Conservation (phyloP, 495 filamentous ascomycete species). For the Aspergillus asperescens region DNA sequence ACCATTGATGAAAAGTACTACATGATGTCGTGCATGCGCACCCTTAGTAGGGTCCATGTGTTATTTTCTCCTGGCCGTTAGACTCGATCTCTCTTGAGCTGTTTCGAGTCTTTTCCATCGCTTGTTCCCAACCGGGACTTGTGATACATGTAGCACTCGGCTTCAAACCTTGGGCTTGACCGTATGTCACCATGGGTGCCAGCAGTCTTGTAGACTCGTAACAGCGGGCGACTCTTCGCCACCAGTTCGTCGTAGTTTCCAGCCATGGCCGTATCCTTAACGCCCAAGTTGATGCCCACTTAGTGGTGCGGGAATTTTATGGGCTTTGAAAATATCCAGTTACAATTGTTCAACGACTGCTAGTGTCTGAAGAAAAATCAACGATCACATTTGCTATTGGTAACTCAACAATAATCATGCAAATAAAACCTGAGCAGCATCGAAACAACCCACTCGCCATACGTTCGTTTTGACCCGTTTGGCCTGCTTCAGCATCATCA, state of each 20-base stretch:
- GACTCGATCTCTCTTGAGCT: background rate
- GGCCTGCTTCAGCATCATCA: background rate
- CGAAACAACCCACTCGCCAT: background rate
- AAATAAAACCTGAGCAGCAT: background rate
- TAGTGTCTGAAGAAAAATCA: background rate
- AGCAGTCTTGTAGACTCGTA: background rate
- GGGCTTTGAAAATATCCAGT: too few relatives aligned
- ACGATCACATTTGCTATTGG: background rate
- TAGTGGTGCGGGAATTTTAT: too few relatives aligned
- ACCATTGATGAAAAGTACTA: slow-evolving; percentile 44
- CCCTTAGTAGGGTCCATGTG: background rate
- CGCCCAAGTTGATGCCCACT: too few relatives aligned
- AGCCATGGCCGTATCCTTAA: background rate
- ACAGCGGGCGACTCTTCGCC: background rate
- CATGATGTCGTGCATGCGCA: slow-evolving; percentile 17
- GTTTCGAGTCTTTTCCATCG: background rate
- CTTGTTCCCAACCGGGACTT: background rate
- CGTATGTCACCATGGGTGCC: background rate
- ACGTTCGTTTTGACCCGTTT: background rate
- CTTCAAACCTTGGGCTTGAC: background rate
- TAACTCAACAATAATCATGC: background rate
- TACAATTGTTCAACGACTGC: too few relatives aligned
- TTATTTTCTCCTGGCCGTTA: slow-evolving; percentile 8
- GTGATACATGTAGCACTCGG: background rate
- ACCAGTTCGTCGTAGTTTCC: background rate